phyloP scores from a whole-genome alignment of 192 early-diverging fungal genomes.

The Coemansia sp. region DNA sequence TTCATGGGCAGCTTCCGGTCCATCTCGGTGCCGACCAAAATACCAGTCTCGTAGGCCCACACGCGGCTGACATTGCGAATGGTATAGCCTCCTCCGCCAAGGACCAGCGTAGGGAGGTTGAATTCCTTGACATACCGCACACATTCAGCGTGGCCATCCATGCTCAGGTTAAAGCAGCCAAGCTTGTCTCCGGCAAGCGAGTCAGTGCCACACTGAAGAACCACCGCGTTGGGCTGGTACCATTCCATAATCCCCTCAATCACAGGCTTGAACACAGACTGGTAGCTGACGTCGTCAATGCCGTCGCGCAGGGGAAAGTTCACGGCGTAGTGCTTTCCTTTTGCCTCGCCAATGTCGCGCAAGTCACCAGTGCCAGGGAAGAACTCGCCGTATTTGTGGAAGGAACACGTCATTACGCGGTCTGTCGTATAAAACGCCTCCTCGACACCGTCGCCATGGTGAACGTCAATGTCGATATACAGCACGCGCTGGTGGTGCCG shows the following conservation, averaged over 20 bases:
- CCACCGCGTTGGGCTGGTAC: slow-evolving; percentile 88
- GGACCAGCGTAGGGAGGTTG: slow-evolving; percentile 85
- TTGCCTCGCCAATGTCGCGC: slow-evolving; percentile 86
- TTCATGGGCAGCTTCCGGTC: slow-evolving; percentile 79
- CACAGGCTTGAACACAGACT: slow-evolving; percentile 85
- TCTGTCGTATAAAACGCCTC: slow-evolving; percentile 99
- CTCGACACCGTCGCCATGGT: slow-evolving; percentile 99
- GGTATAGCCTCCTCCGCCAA: slow-evolving; percentile 98
- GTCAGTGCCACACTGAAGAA: slow-evolving; percentile 97
- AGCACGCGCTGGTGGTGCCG: slow-evolving; percentile 86
- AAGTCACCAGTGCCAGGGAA: slow-evolving; percentile 98
- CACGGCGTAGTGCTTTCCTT: slow-evolving; percentile 90
- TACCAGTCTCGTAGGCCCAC: slow-evolving; percentile 94
- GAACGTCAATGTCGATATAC: slow-evolving; percentile 98
- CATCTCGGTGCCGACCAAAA: slow-evolving; percentile 73
- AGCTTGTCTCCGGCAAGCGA: slow-evolving; percentile 90
- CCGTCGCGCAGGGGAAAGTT: slow-evolving; percentile 96
- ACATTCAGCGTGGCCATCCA: slow-evolving; percentile 92
- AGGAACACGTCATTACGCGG: slow-evolving; percentile 97
- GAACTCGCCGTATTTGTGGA: slow-evolving; percentile 98
- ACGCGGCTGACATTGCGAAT: slow-evolving; percentile 92
- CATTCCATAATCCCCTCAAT: slow-evolving; percentile 85
- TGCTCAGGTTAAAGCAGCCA: slow-evolving; percentile 92
- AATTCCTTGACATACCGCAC: slow-evolving; percentile 90
- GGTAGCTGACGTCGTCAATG: slow-evolving; percentile 88